Conservation (phyloP, 1,284 basidiomycete genomes). For the Gomphus bonarii region DNA sequence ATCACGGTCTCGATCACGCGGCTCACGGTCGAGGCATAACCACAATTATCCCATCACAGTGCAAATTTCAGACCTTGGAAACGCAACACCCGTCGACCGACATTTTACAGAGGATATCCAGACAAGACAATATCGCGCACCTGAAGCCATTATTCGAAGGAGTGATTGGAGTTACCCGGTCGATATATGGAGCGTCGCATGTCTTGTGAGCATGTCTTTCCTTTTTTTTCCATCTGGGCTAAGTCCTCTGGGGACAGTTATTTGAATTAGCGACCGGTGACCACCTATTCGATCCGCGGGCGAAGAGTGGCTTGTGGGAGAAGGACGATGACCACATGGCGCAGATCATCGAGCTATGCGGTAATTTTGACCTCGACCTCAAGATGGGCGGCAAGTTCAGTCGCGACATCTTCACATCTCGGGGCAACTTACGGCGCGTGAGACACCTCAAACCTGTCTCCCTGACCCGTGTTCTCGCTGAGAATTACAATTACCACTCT, state of each 20-base stretch:
- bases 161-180: constrained; percentile 80
- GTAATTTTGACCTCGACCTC: constrained; percentile 55
- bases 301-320: constrained; percentile 71
- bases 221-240: not conserved
- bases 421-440: constrained; percentile 59
- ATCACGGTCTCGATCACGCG: constrained; percentile 18
- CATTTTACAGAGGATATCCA: constrained; percentile 93
- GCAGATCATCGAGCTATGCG: constrained; percentile 83
- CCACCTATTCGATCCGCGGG: constrained; percentile 83
- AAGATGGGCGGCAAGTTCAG: constrained; percentile 82
- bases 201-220: constrained; percentile 39
- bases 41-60: constrained; percentile 51
- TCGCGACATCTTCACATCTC: constrained; percentile 75
- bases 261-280: constrained; percentile 84
- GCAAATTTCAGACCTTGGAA: constrained; percentile 88
- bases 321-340: constrained; percentile 96
- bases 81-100: constrained; percentile 72
- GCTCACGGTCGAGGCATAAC: constrained; percentile 13
- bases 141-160: constrained; percentile 82
- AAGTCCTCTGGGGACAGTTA: constrained; percentile 19
- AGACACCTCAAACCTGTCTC: constrained; percentile 78
- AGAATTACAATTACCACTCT: constrained; percentile 71
- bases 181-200: constrained; percentile 85
- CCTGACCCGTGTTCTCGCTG: constrained; percentile 68
- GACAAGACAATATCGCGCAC: constrained; percentile 85